A percentile compares a stretch with the other conserved stretches of the same genome.
These are phyloP conservation scores for Kurtzmaniella quercitrusa DNA, from an alignment of 1,139 yeast species.

Conservation along the genomic window DNA sequence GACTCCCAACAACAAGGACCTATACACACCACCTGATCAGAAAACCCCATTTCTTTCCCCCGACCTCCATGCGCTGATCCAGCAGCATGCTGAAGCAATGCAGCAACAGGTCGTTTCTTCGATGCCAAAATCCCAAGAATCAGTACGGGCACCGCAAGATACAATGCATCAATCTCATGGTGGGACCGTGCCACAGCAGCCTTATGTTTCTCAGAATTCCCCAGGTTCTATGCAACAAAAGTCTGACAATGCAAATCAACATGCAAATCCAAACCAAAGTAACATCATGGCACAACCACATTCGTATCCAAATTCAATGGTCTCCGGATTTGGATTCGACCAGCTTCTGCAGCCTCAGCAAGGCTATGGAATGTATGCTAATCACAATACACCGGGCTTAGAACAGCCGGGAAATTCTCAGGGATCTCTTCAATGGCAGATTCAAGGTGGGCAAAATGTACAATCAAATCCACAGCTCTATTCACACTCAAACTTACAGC, in stretches of 20 bases:
- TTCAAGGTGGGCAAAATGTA: too few relatives aligned
- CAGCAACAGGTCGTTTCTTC: neutral
- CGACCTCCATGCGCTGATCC: neutral
- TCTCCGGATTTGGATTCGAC: neutral
- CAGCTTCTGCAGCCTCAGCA: neutral
- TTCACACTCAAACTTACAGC: too few relatives aligned
- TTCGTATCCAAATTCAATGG: neutral
- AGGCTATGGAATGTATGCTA: neutral
- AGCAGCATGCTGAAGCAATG: neutral
- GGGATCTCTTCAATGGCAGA: neutral
- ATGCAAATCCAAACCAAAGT: neutral
- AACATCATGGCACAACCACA: neutral
- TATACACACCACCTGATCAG: neutral
- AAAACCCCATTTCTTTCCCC: neutral
- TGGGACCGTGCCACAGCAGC: neutral
- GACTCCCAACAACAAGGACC: neutral
- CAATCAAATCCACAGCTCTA: too few relatives aligned
- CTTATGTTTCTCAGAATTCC: neutral
- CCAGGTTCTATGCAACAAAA: neutral
- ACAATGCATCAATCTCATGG: neutral
- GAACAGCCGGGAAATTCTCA: neutral
- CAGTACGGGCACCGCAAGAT: too few relatives aligned
- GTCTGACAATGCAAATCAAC: neutral
- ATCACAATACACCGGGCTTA: neutral
- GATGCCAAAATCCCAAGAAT: neutral